Evolutionary conservation across 2,329 filamentous ascomycete genomes (phyloP), one percentile per base, ranked within the genome.

Genomic region (Lasiodiplodia citricola): DNA sequence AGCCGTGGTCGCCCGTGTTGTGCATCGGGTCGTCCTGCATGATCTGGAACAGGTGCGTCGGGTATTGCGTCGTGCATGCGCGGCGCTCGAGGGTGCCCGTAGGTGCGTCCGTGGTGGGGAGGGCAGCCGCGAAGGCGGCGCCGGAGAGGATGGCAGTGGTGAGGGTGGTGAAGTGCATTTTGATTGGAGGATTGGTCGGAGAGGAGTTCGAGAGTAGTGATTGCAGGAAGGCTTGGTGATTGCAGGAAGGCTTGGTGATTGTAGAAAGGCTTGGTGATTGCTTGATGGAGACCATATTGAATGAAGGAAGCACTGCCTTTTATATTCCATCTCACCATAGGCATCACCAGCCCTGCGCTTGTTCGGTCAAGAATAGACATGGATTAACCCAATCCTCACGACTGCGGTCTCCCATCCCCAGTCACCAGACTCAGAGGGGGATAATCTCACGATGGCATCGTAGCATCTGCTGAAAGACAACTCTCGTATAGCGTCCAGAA

Each of bases 141-240:
- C 68, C 62, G 14, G 66, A 13, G 44, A 67, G 70, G 69, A 74
- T 60, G 56, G 71, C 69, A 21, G 67, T 38, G 52, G 68, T 65
- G 66, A 70, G 31, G 63, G 72, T 70, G 69, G 72, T 51, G 71
- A 68, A 73, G 41, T 73, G 72, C 73, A 75, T 75, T 38, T 51
- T 41, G 2, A 13, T 37, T n/a, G n/a, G 6, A 13, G 23, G 21
- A 60, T 37, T 25, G 13, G 7, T 37, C 14, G 38, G 10, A 10
- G 14, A 23, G 10, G n/a, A 13, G 47, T 54, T 14, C n/a, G 6
- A 21, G 13, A 56, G 21, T 55, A n/a, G 25, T 57, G 38, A 18
- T 51, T 25, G 6, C 6, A 2, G 31, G 6, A 41, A 14, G 6
- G 21, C 25, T 37, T 16, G 50, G n/a, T 13, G 18, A 23, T 10